Evolutionary conservation across 345 rosid genomes (phyloP).

Genomic region (Trapa incisa): DNA sequence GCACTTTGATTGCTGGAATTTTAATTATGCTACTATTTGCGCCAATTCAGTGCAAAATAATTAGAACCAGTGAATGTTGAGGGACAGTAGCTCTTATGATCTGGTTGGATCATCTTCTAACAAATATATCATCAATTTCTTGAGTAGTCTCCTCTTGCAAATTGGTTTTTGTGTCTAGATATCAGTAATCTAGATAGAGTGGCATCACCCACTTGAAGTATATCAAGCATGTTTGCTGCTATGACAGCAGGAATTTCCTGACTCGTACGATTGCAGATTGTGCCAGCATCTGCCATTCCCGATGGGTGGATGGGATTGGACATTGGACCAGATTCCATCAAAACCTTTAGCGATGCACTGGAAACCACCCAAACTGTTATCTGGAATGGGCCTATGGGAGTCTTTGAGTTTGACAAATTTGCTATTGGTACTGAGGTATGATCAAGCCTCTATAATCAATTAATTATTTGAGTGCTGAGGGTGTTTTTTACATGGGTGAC

Average conservation of each 20-base stretch:
- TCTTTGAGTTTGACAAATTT: slow-evolving; percentile 79
- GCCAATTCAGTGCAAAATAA: neutral
- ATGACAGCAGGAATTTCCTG: too few species aligned
- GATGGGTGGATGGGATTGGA: slow-evolving; percentile 98
- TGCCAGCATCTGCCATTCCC: slow-evolving; percentile 59
- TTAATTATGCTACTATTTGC: neutral
- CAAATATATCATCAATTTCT: neutral
- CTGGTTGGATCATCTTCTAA: neutral
- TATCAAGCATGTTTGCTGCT: neutral
- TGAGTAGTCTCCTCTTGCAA: neutral
- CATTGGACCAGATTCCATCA: slow-evolving; percentile 69
- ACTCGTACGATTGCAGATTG: slow-evolving; percentile 29
- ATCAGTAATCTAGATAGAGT: neutral
- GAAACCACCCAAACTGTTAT: slow-evolving; percentile 66
- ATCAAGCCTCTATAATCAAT: neutral
- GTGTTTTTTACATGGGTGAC: too few species aligned
- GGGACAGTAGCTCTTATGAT: neutral
- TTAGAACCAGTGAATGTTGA: neutral
- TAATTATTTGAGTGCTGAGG: neutral
- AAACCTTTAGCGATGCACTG: slow-evolving; percentile 50
- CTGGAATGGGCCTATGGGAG: slow-evolving; percentile 99
- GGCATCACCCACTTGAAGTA: neutral
- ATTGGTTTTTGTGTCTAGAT: neutral
- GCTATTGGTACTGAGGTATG: slow-evolving; percentile 81
- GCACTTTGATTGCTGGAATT: neutral